Percentiles rank a stretch among this genome's conserved stretches.
These are phyloP conservation scores for Rhizopogon parksii DNA, from an alignment of 1,284 basidiomycete genomes.

Conservation along the genomic window DNA sequence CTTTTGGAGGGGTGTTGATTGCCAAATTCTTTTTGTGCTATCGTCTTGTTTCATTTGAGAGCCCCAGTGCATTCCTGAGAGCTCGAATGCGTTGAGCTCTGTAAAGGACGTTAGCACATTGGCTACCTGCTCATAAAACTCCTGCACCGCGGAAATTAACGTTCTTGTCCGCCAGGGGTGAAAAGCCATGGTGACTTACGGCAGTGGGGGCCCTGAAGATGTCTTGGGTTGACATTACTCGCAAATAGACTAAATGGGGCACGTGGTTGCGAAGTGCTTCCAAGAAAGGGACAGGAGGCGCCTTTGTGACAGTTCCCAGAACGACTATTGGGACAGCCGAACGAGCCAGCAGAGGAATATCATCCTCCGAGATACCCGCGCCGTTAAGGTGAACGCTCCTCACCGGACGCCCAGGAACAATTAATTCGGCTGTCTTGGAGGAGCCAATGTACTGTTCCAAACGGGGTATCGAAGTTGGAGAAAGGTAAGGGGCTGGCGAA, in stretches of 20 bases:
- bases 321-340: slow-evolving; percentile 39
- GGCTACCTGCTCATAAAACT: slow-evolving; percentile 57
- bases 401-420: slow-evolving; percentile 60
- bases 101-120: slow-evolving; percentile 48
- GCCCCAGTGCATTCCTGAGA: slow-evolving; percentile 67
- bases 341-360: slow-evolving; percentile 42
- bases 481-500: slow-evolving; percentile 24
- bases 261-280: slow-evolving; percentile 38
- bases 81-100: slow-evolving; percentile 55
- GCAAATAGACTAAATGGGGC: slow-evolving; percentile 44
- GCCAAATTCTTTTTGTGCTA: slow-evolving; percentile 39
- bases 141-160: slow-evolving; percentile 33
- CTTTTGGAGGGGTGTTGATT: slow-evolving; percentile 39
- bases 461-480: slow-evolving; percentile 37
- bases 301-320: slow-evolving; percentile 39
- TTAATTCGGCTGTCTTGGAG: slow-evolving; percentile 40
- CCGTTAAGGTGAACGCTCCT: slow-evolving; percentile 52
- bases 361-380: slow-evolving; percentile 47
- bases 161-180: neutral
- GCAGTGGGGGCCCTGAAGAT: slow-evolving; percentile 40
- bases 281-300: slow-evolving; percentile 39
- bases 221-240: slow-evolving; percentile 44
- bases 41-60: slow-evolving; percentile 36
- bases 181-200: slow-evolving; percentile 31
- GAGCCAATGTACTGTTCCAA: slow-evolving; percentile 58